phyloP scores from a whole-genome alignment of 208 protist genomes.

The Crithidia fasciculata region DNA sequence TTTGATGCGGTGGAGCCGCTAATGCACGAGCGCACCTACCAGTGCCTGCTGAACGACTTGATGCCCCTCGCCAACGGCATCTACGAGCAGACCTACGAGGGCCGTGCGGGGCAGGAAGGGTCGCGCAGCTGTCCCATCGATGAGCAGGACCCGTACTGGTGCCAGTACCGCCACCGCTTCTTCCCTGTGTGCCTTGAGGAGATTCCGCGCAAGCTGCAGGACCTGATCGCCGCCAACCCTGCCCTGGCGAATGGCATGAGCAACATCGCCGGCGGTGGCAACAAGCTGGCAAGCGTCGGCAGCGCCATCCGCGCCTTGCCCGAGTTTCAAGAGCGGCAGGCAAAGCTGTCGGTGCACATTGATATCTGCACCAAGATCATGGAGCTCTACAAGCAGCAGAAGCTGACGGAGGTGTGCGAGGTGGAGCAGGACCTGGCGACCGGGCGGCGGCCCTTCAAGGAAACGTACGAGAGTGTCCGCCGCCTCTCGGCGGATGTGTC shows the following conservation, averaged over 20 bases:
- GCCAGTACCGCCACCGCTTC: slow-evolving; percentile 71
- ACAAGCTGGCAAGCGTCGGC: slow-evolving; percentile 48
- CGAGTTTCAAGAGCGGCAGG: slow-evolving; percentile 78
- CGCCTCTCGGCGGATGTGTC: slow-evolving; percentile 47
- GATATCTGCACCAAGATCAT: slow-evolving; percentile 84
- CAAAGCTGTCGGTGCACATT: slow-evolving; percentile 80
- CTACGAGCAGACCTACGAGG: slow-evolving; percentile 65
- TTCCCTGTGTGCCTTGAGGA: slow-evolving; percentile 63
- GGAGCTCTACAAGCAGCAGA: slow-evolving; percentile 58
- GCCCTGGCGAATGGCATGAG: slow-evolving; percentile 46
- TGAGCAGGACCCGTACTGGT: slow-evolving; percentile 80
- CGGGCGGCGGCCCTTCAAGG: slow-evolving; percentile 54
- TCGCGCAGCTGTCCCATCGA: slow-evolving; percentile 59
- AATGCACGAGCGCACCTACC: slow-evolving; percentile 87
- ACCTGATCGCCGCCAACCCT: slow-evolving; percentile 67
- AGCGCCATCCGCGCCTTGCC: slow-evolving; percentile 66
- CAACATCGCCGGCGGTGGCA: slow-evolving; percentile 16
- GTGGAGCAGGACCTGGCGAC: slow-evolving; percentile 74
- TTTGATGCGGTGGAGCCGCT: slow-evolving; percentile 77
- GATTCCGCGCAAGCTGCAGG: slow-evolving; percentile 59
- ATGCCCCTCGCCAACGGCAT: slow-evolving; percentile 64
- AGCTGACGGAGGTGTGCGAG: slow-evolving; percentile 63
- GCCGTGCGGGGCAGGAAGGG: slow-evolving; percentile 40
- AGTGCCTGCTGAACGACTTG: slow-evolving; percentile 82
- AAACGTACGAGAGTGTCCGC: slow-evolving; percentile 48